Evolutionary conservation across 768 basidiomycete genomes (phyloP), one percentile per base, ranked within the genome.

Genomic region (Psilocybe sp.): DNA sequence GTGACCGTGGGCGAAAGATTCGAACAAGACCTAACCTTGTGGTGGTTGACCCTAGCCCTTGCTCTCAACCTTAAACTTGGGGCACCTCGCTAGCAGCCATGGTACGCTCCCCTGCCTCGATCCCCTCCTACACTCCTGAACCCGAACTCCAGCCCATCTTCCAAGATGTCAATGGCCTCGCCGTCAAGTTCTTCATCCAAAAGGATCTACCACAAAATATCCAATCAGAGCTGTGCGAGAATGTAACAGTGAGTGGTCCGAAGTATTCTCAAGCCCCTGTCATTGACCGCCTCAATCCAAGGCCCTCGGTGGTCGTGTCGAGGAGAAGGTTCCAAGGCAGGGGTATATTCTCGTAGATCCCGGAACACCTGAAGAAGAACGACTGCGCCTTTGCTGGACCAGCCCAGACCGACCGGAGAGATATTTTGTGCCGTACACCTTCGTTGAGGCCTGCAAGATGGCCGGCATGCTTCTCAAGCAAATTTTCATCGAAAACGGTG

Each of bases 101-200:
- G 60, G 60, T 59, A 50, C 43, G 52, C 49, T 50, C 49, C 5
- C 14, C 35, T 37, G 33, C 31, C 3, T 41, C 5, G 34, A 11
- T 5, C 19, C 20, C n/a, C 46, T 15, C 15, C 44, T 46, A 28
- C 47, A 20, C 35, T 44, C 14, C 46, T 7, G 40, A 46, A 15
- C 23, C 14, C 40, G 16, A 47, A 1, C 28, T 19, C 1, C 52
- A 88, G 85, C 81, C 83, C 41, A 81, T 89, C 51, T 90, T 90
- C 49, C 85, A 88, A 63, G 87, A 87, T 57, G 64, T 58, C 53
- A 80, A 77, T 59, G 83, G 82, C 35, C 65, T 87, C 45, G 78
- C 87, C 2, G 68, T 89, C 74, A 92, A 91, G 61, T 92, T 92
- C 62, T 92, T 91, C 64, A 79, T 92, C 15, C 89, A 91, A 61